Base-by-base conservation (phyloP, 2,329 filamentous ascomycete species). In the Curvularia verruculosa region DNA sequence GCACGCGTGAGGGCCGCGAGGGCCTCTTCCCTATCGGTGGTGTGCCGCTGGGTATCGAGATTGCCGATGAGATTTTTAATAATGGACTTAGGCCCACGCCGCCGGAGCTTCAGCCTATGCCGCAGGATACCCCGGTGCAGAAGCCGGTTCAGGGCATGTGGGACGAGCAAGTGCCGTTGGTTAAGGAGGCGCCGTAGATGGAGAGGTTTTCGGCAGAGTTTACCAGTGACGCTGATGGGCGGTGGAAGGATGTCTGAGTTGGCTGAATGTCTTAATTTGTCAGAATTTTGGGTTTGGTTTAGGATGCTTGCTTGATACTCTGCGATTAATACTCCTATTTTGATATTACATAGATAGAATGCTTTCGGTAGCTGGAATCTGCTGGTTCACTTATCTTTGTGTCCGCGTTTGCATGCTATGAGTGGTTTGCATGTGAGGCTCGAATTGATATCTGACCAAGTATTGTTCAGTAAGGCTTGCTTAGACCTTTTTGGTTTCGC, bases 51-150 rank as follows among this genome's bases (percentile, higher is more conserved):
- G 60, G 60, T 6, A 60, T 63, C 5, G 60, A 36, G 19, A 61
- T 63, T 45, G 61, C 57, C 18, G 46, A 63, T 55, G 58, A 61
- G 52, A 63, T 63, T 18, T 63, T 51, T 10, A 46, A 51, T 5
- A 49, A 28, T 3, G 54, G 54, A 7, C 15, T 63, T 13, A 58
- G 15, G 48, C 60, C 60, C 28, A 63, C 60, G 39, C 60, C 60
- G 1, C 31, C 36, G 0, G 52, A 53, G 9, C 47, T 18, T 7
- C 60, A 63, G 54, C 54, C 58, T n/a, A 40, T 46, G 54, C 31
- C 41, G 15, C 49, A 50, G 29, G 40, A 47, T 13, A n/a, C 53
- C 9, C 48, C 48, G 12, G 15, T 47, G 15, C 53, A 52, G 41
- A 43, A 26, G 19, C 39, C 21, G 26, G 10, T 15, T 9, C 8